These are phyloP conservation scores for Ensete glaucum DNA, from an alignment of 176 grass and related monocot genomes.

Conservation along the genomic window DNA sequence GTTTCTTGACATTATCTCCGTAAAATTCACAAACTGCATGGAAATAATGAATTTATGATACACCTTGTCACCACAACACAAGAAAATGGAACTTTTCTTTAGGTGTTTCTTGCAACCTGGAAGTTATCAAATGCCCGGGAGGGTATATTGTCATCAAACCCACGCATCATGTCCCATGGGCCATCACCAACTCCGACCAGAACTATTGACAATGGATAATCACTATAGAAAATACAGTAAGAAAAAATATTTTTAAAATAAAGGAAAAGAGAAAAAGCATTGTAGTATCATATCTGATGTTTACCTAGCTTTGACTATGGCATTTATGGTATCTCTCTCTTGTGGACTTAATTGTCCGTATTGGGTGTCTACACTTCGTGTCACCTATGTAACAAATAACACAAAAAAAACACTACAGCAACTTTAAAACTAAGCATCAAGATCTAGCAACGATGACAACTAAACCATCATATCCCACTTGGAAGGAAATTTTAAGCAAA, in stretches of 20 bases:
- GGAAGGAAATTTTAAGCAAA: background rate
- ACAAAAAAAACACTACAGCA: background rate
- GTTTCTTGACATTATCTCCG: constrained; percentile 88
- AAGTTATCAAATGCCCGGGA: constrained; percentile 94
- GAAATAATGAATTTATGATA: constrained; percentile 2
- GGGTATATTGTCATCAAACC: constrained; percentile 98
- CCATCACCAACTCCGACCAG: constrained; percentile 96
- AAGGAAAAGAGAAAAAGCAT: background rate
- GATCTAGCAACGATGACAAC: background rate
- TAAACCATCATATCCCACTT: background rate
- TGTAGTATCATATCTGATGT: background rate
- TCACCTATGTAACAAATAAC: constrained; percentile 40
- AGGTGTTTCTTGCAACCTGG: constrained; percentile 40
- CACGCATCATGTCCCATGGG: constrained; percentile 98
- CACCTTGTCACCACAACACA: no score
- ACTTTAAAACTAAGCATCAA: background rate
- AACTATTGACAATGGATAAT: constrained; percentile 84
- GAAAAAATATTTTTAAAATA: background rate
- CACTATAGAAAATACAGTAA: constrained; percentile 29
- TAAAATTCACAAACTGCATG: constrained; percentile 98
- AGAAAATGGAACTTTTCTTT: background rate
- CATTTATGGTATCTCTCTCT: constrained; percentile 75
- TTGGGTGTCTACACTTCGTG: constrained; percentile 83
- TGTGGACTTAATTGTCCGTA: constrained; percentile 85
- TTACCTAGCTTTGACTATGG: constrained; percentile 97